Conservation (phyloP, 1,284 basidiomycete species). For the Cerioporus squamosus region DNA sequence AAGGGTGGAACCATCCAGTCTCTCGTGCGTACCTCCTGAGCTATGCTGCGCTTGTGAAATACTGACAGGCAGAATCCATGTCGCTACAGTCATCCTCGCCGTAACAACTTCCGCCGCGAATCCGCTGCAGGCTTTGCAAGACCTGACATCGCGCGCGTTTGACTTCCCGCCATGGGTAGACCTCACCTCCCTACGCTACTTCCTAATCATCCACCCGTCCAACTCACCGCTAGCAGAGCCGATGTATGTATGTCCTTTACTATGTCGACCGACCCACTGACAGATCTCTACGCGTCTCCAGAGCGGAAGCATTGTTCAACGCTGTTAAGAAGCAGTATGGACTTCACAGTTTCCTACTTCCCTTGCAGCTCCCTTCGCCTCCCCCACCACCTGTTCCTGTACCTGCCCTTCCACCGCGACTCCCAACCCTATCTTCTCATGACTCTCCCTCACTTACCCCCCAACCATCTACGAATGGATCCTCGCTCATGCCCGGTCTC, state of each 20-base stretch:
- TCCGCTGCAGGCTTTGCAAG: conserved; percentile 74
- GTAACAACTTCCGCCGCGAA: conserved; percentile 79
- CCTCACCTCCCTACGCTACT: conserved; percentile 66
- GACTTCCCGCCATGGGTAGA: conserved; percentile 83
- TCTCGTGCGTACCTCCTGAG: conserved; percentile 55
- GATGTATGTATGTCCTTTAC: conserved; percentile 58
- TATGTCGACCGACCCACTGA: neutral
- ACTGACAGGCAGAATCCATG: neutral
- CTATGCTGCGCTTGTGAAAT: no score
- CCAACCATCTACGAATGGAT: conserved; percentile 16
- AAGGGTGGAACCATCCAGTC: conserved; percentile 85
- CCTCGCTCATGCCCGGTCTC: conserved; percentile 14
- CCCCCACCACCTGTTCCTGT: conserved; percentile 68
- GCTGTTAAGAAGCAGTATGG: conserved; percentile 85
- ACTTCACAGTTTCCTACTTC: conserved; percentile 70
- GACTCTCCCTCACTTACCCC: conserved; percentile 32
- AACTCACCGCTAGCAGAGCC: conserved; percentile 73
- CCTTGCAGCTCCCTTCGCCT: conserved; percentile 57
- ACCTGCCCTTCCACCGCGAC: conserved; percentile 63
- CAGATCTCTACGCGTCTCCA: conserved; percentile 32
- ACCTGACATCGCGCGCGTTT: conserved; percentile 62
- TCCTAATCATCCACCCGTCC: conserved; percentile 73
- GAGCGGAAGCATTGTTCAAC: conserved; percentile 76
- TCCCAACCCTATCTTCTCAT: conserved; percentile 54
- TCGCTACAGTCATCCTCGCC: conserved; percentile 66